Percentiles rank a stretch among this genome's conserved stretches.
phyloP scores from a whole-genome alignment of 2,329 filamentous ascomycete species.

The Colletotrichum limetticola region DNA sequence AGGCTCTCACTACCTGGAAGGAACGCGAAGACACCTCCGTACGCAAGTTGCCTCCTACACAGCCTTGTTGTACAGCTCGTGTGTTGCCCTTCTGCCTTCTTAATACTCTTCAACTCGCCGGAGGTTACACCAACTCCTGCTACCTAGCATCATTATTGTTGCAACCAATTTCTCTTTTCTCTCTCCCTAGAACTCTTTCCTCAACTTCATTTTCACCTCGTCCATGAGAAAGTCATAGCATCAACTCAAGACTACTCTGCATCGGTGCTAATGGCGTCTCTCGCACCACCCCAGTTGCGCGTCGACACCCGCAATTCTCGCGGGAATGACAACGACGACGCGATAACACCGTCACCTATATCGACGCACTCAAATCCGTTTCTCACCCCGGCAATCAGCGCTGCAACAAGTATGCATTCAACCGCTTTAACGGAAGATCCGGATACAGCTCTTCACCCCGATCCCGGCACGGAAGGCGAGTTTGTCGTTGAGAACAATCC shows the following conservation, averaged over 20 bases:
- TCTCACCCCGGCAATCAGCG: slow-evolving; percentile 38
- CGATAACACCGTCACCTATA: slow-evolving; percentile 33
- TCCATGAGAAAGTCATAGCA: slow-evolving; percentile 8
- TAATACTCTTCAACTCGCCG: slow-evolving; percentile 19
- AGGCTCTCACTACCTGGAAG: background rate
- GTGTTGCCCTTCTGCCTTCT: background rate
- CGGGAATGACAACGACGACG: slow-evolving; percentile 31
- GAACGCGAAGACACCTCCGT: background rate
- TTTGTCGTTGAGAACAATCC: slow-evolving; percentile 79
- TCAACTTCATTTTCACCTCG: background rate
- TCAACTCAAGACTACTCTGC: background rate
- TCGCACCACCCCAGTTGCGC: slow-evolving; percentile 33
- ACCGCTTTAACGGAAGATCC: slow-evolving; percentile 37
- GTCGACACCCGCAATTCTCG: slow-evolving; percentile 30
- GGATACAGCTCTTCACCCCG: slow-evolving; percentile 70
- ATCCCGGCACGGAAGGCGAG: slow-evolving; percentile 76
- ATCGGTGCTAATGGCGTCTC: slow-evolving; percentile 34
- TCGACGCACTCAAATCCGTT: slow-evolving; percentile 40
- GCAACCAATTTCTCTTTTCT: background rate
- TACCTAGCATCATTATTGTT: background rate
- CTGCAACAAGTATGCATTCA: slow-evolving; percentile 35
- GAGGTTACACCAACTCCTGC: background rate
- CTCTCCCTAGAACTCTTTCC: background rate
- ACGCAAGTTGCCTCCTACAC: slow-evolving; percentile 8
- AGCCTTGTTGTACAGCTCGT: background rate